phyloP scores from a whole-genome alignment of 805 yeast species.

The Brettanomyces custersianus region DNA sequence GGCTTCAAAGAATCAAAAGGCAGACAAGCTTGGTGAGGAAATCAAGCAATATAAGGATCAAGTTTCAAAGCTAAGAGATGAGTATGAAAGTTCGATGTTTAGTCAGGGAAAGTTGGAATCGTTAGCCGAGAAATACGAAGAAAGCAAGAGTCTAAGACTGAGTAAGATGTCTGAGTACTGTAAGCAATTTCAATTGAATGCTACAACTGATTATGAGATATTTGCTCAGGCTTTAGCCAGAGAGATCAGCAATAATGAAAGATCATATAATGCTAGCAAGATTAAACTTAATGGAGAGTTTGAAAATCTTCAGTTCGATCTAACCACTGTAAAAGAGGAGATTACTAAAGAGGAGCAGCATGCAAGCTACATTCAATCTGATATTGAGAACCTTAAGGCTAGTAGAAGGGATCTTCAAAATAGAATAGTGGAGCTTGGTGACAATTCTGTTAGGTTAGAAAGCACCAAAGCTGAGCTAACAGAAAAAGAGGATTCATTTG shows the following conservation, averaged over 20 bases:
- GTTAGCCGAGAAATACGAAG: conserved; percentile 16
- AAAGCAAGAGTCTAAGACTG: conserved; percentile 5
- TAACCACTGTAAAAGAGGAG: conserved; percentile 20
- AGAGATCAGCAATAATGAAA: not conserved
- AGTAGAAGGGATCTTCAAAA: conserved; percentile 29
- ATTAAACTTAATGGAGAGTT: conserved; percentile 4
- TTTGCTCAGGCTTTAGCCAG: not conserved
- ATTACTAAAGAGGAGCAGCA: conserved; percentile 36
- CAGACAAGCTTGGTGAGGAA: conserved; percentile 8
- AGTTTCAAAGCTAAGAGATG: conserved; percentile 19
- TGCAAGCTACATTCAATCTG: conserved; percentile 31
- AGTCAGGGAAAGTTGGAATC: conserved; percentile 48
- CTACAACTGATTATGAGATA: not conserved
- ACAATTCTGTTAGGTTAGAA: conserved; percentile 39
- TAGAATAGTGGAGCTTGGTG: conserved; percentile 28
- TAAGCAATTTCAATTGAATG: not conserved
- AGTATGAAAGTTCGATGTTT: conserved; percentile 31
- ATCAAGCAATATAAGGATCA: conserved; percentile 10
- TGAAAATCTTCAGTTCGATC: conserved; percentile 3
- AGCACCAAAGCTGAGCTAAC: conserved; percentile 35
- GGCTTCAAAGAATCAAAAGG: conserved; percentile 16
- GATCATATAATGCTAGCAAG: not conserved
- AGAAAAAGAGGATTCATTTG: conserved; percentile 28
- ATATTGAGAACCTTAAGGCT: conserved; percentile 27
- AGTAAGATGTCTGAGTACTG: not conserved